Percentiles rank a stretch among this genome's conserved stretches.
phyloP scores from a whole-genome alignment of 768 basidiomycete species.

The Leccinum longicurvipes region DNA sequence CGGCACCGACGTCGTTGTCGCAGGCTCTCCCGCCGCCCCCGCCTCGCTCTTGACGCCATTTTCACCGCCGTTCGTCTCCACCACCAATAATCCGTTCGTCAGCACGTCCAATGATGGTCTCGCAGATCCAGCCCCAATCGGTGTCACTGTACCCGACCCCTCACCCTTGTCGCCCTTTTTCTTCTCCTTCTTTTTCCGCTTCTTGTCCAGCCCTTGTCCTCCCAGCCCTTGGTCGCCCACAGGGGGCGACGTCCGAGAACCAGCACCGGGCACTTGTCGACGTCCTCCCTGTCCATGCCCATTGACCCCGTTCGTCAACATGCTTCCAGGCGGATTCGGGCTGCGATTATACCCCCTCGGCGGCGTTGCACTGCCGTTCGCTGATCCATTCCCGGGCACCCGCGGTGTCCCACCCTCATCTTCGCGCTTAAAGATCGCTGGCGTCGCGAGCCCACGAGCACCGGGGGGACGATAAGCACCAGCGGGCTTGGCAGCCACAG shows the following conservation, averaged over 20 bases:
- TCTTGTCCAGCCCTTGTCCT: constrained; percentile 35
- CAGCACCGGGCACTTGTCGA: constrained; percentile 69
- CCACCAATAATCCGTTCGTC: constrained; percentile 25
- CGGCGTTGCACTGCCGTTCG: constrained; percentile 59
- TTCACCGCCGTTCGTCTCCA: constrained; percentile 15
- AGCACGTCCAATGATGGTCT: constrained; percentile 38
- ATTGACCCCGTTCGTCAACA: constrained; percentile 34
- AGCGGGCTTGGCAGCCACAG: constrained; percentile 59
- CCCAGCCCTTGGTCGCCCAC: constrained; percentile 33
- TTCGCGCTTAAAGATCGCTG: constrained; percentile 85
- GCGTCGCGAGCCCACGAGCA: constrained; percentile 84
- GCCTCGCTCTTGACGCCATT: neutral
- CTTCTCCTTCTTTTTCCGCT: constrained; percentile 55
- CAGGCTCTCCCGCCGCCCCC: constrained; percentile 3
- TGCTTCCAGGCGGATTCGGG: constrained; percentile 51
- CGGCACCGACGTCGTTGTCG: constrained; percentile 35
- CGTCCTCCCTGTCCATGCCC: constrained; percentile 29
- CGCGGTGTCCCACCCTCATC: constrained; percentile 76
- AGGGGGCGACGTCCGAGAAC: constrained; percentile 46
- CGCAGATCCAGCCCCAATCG: constrained; percentile 22
- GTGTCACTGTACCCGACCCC: constrained; percentile 30
- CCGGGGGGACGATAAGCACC: constrained; percentile 95
- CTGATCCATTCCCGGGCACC: constrained; percentile 35
- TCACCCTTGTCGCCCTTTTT: constrained; percentile 43
- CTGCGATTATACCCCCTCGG: constrained; percentile 58